Evolutionary conservation across 805 yeast genomes (phyloP).

Genomic region (Sugiyamaella americana): DNA sequence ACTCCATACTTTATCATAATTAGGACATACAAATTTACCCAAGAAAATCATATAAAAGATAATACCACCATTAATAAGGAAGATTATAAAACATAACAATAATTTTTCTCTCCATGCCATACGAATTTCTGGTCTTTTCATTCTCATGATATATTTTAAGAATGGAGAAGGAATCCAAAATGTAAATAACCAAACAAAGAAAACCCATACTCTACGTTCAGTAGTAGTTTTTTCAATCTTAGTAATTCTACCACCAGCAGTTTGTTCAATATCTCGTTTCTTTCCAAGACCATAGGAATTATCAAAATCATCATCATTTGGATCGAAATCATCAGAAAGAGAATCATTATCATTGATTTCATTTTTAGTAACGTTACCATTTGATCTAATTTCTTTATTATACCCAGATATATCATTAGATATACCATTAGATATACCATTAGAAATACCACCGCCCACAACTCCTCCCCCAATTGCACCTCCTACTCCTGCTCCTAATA

Average conservation of each 20-base stretch:
- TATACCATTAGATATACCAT: neutral
- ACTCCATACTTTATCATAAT: slow-evolving; percentile 38
- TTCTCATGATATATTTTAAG: slow-evolving; percentile 31
- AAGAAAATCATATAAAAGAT: slow-evolving; percentile 40
- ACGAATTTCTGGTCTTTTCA: slow-evolving; percentile 37
- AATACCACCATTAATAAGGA: slow-evolving; percentile 33
- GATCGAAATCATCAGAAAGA: slow-evolving; percentile 15
- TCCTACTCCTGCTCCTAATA: neutral
- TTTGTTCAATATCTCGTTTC: slow-evolving; percentile 29
- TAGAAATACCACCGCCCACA: neutral
- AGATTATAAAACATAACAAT: slow-evolving; percentile 32
- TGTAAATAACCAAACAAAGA: slow-evolving; percentile 36
- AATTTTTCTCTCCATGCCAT: slow-evolving; percentile 41
- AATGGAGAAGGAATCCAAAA: slow-evolving; percentile 38
- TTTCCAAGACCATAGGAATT: neutral
- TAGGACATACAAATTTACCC: slow-evolving; percentile 36
- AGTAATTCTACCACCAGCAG: slow-evolving; percentile 26
- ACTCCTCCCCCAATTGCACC: slow-evolving; percentile 1
- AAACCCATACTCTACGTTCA: slow-evolving; percentile 33
- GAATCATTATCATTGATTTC: slow-evolving; percentile 6
- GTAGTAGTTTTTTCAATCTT: slow-evolving; percentile 30
- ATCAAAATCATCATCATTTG: slow-evolving; percentile 6
- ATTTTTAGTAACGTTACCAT: neutral
- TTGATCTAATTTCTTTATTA: neutral
- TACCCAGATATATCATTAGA: neutral